These are phyloP conservation scores for Pyrenophora seminiperda DNA, from an alignment of 2,329 filamentous ascomycete species.

Conservation along the genomic window DNA sequence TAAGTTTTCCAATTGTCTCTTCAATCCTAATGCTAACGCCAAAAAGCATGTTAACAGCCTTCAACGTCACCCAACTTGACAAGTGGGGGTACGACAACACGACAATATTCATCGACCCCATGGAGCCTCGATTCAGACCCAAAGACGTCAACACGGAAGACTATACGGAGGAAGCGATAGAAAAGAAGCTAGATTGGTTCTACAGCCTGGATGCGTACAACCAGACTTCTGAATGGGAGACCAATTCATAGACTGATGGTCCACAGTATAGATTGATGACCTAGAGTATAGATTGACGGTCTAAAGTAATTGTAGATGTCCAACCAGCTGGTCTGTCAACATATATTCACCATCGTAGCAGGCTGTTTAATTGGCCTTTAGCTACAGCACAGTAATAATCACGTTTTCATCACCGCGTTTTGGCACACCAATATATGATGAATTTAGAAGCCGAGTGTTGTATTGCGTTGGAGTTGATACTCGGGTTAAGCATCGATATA, in stretches of 20 bases:
- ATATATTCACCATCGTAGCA: neutral
- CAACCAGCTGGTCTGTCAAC: neutral
- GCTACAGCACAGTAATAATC: too few species aligned
- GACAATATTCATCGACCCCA: slow-evolving; percentile 42
- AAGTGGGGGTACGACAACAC: slow-evolving; percentile 41
- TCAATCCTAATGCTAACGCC: slow-evolving; percentile 5
- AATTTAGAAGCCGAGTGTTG: too few species aligned
- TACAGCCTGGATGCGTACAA: slow-evolving; percentile 40
- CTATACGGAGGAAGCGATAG: slow-evolving; percentile 33
- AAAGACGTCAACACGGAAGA: slow-evolving; percentile 31
- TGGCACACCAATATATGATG: too few species aligned
- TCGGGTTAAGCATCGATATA: too few species aligned
- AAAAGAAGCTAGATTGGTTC: slow-evolving; percentile 39
- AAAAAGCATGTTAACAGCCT: slow-evolving; percentile 49
- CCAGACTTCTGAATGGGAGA: slow-evolving; percentile 7
- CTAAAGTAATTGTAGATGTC: neutral
- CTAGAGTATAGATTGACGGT: neutral
- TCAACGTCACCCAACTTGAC: slow-evolving; percentile 50
- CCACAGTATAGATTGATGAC: too few species aligned
- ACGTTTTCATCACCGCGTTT: too few species aligned
- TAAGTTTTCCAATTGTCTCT: slow-evolving; percentile 14
- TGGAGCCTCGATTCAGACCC: slow-evolving; percentile 36
- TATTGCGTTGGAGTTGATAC: too few species aligned
- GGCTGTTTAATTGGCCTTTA: neutral
- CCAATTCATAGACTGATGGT: too few species aligned